Evolutionary conservation across 768 basidiomycete species (phyloP).

Genomic region (Trametes villosa): DNA sequence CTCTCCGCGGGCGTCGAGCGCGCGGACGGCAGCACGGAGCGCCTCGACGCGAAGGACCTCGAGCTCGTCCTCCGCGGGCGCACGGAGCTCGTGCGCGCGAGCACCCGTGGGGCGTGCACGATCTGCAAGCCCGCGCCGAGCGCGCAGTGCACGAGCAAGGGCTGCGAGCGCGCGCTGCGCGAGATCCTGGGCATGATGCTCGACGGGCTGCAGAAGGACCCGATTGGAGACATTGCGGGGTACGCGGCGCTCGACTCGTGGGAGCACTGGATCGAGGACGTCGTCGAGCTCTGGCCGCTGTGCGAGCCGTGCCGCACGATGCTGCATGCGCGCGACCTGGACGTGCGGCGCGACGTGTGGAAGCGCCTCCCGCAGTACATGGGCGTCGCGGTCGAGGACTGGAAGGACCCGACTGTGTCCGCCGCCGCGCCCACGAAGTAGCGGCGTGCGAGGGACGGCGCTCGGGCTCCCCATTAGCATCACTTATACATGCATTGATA

Average conservation of each 20-base stretch:
- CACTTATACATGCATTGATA: neutral
- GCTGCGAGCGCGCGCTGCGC: slow-evolving; percentile 23
- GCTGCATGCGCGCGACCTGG: slow-evolving; percentile 21
- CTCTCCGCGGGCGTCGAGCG: slow-evolving; percentile 20
- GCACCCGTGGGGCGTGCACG: slow-evolving; percentile 30
- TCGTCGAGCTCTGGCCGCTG: slow-evolving; percentile 24
- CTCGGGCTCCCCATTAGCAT: no score
- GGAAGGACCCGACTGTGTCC: slow-evolving; percentile 18
- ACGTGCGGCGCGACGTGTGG: slow-evolving; percentile 22
- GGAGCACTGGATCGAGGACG: slow-evolving; percentile 28
- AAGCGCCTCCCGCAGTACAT: slow-evolving; percentile 21
- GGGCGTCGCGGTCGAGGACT: slow-evolving; percentile 23
- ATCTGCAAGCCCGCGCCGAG: slow-evolving; percentile 22
- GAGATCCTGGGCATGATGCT: slow-evolving; percentile 24
- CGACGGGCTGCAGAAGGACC: slow-evolving; percentile 24
- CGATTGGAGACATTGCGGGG: slow-evolving; percentile 22
- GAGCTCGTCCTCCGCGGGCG: slow-evolving; percentile 35
- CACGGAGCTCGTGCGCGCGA: slow-evolving; percentile 39
- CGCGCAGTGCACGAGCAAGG: slow-evolving; percentile 21
- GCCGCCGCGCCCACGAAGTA: slow-evolving; percentile 7
- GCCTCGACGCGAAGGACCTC: slow-evolving; percentile 19
- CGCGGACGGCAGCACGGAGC: slow-evolving; percentile 20
- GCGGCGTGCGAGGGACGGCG: no score
- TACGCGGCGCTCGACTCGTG: slow-evolving; percentile 25
- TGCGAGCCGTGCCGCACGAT: slow-evolving; percentile 22